Evolutionary conservation across 768 basidiomycete species (phyloP), one percentile per base, ranked within the genome.

Genomic region (Macrolepiota dolichaula): DNA sequence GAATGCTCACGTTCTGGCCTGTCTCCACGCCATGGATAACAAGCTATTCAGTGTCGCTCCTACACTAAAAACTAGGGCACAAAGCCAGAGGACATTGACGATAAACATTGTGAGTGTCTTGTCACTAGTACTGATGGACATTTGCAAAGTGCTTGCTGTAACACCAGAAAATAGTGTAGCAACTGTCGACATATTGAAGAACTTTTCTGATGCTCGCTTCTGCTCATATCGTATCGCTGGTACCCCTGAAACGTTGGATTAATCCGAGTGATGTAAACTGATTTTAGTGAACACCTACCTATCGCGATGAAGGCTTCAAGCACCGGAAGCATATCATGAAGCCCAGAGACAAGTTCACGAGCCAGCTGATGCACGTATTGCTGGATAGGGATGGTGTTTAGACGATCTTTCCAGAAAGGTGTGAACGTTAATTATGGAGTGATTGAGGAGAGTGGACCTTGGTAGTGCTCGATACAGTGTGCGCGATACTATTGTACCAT

Each of bases 161-260:
- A 59, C 58, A 29, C 58, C 51, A 0, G 58, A 59, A 22, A 59
- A 59, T 10, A 59, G 38, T 13, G 58, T 59, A 11, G 58, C 58
- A 35, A 59, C 58, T 2, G 50, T 51, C 37, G 46, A 38, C n/a
- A 59, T 59, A 51, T 52, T 59, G 11, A 46, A 40, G 7, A 59
- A 42, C 13, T 32, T 59, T n/a, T 51, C n/a, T 1, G 58, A 51
- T 1, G 58, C 22, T 35, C 58, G 36, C 37, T 59, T 35, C 15
- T 59, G 58, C 24, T 59, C 58, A n/a, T 59, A 24, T 24, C 58
- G 38, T 38, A 59, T 59, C 4, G 58, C 58, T 27, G 58, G 46
- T 51, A 59, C 51, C 1, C 58, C 58, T 59, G 19, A 19, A 29
- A 36, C 17, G 4, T 17, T 10, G 24, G 46, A 29, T 52, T n/a